Percentiles rank a stretch among this genome's conserved stretches.
Evolutionary conservation across 1,139 yeast species (phyloP).

Genomic region (Hansenula lynferdii): DNA sequence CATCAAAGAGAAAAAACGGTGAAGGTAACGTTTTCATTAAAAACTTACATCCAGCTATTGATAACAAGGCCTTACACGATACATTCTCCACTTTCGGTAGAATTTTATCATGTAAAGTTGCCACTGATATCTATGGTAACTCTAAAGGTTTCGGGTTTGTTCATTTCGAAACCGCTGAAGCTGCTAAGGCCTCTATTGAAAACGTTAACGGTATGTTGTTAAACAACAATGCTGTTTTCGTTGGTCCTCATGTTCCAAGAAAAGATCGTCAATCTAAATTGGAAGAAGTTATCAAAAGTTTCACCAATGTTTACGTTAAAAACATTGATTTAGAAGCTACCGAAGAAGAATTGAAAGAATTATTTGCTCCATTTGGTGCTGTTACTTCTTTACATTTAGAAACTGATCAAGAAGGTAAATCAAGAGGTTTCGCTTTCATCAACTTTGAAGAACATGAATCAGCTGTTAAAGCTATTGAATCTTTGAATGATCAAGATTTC

Average conservation of each 20-base stretch:
- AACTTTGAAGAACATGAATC: constrained; percentile 84
- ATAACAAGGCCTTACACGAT: constrained; percentile 98
- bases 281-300: constrained; percentile 89
- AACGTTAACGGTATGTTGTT: constrained; percentile 98
- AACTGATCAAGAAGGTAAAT: constrained; percentile 81
- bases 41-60: constrained; percentile 97
- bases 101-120: constrained; percentile 96
- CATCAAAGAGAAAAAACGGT: constrained; percentile 92
- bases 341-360: constrained; percentile 68
- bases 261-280: constrained; percentile 95
- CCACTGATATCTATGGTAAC: constrained; percentile 87
- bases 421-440: constrained; percentile 95
- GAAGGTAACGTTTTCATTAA: constrained; percentile 97
- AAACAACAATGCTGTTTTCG: constrained; percentile 95
- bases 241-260: constrained; percentile 90
- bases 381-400: constrained; percentile 85
- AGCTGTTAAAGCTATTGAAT: constrained; percentile 91
- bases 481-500: constrained; percentile 81
- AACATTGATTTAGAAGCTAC: constrained; percentile 72
- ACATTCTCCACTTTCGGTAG: constrained; percentile 97
- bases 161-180: constrained; percentile 90
- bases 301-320: constrained; percentile 93
- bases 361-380: constrained; percentile 72
- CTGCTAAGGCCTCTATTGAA: constrained; percentile 94
- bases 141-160: constrained; percentile 98